phyloP scores from a whole-genome alignment of 2,329 filamentous ascomycete species.

The Sporothrix brasiliensis region DNA sequence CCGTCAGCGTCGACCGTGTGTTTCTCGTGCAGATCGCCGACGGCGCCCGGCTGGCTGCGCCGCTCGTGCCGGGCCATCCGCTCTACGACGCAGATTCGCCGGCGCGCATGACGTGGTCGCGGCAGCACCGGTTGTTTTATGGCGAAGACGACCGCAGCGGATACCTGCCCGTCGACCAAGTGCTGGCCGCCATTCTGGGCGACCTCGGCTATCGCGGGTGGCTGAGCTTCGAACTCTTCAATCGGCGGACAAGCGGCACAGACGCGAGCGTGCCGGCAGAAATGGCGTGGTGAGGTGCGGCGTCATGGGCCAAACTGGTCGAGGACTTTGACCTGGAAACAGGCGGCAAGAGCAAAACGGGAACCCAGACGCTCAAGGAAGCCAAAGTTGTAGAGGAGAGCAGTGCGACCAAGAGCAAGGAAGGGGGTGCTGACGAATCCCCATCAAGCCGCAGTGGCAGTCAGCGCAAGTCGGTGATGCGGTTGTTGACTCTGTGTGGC shows the following conservation, averaged over 20 bases:
- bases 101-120: constrained; percentile 65
- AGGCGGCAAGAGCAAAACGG: neutral
- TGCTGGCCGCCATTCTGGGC: constrained; percentile 56
- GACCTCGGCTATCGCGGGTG: constrained; percentile 61
- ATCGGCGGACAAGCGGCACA: constrained; percentile 52
- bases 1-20: constrained; percentile 56
- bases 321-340: neutral
- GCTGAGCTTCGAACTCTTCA: constrained; percentile 64
- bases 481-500: neutral
- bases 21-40: constrained; percentile 67
- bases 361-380: neutral
- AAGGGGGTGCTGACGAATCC: neutral
- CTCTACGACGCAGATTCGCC: constrained; percentile 58
- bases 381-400: neutral
- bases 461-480: neutral
- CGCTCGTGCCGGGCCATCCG: constrained; percentile 54
- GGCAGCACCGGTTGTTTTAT: constrained; percentile 63
- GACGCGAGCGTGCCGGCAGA: constrained; percentile 51
- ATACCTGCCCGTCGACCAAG: constrained; percentile 60
- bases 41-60: constrained; percentile 55
- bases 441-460: no score
- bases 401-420: neutral
- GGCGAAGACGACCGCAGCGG: constrained; percentile 58
- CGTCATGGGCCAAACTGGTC: constrained; percentile 51
- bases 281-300: constrained; percentile 56